Conservation (phyloP, 2,329 filamentous ascomycete genomes). For the Chaetothyriales sp. region DNA sequence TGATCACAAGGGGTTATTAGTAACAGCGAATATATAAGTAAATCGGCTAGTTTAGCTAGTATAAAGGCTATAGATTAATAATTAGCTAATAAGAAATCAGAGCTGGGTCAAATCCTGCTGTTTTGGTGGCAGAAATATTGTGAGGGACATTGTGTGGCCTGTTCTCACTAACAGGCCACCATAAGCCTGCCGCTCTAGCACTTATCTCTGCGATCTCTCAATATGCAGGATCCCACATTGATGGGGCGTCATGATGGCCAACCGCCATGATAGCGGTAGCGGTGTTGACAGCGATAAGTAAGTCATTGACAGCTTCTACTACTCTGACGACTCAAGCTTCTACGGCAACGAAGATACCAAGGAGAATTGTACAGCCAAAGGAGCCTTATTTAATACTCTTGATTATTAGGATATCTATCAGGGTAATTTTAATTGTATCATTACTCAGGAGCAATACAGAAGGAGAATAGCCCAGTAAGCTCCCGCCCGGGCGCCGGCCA, state of each 20-base stretch:
- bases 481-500: slow-evolving; percentile 1
- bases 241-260: background rate
- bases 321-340: slow-evolving; percentile 30
- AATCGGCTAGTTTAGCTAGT: no score
- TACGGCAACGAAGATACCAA: slow-evolving; percentile 41
- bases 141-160: no score
- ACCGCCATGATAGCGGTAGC: background rate
- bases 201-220: background rate
- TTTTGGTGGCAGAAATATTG: no score
- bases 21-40: no score
- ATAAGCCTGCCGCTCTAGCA: no score
- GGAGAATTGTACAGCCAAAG: slow-evolving; percentile 36
- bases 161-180: no score
- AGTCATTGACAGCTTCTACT: background rate
- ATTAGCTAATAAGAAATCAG: no score
- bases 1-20: no score
- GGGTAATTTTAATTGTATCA: slow-evolving; percentile 12
- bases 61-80: no score
- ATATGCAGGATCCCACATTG: background rate
- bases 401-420: slow-evolving; percentile 34
- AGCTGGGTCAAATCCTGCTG: no score
- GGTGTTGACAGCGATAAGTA: background rate
- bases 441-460: slow-evolving; percentile 3
- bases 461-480: background rate
- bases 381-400: slow-evolving; percentile 37